phyloP scores from a whole-genome alignment of 345 rosid species.

The Anacardium occidentale region DNA sequence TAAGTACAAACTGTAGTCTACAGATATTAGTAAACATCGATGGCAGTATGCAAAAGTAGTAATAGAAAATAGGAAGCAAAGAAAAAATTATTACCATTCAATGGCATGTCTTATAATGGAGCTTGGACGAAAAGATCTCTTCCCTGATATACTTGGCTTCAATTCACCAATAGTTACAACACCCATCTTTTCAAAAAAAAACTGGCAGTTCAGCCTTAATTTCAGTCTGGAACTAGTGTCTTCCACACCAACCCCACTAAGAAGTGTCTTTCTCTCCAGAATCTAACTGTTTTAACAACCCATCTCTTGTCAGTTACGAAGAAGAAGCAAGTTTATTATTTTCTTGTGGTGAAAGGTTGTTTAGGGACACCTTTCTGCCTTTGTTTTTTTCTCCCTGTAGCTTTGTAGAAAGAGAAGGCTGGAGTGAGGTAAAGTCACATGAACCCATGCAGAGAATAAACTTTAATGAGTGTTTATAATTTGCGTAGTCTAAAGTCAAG shows the following conservation, averaged over 20 bases:
- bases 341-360: constrained; percentile 23
- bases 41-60: background rate
- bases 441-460: constrained; percentile 35
- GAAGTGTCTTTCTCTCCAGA: constrained; percentile 17
- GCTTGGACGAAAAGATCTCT: constrained; percentile 81
- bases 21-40: background rate
- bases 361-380: constrained; percentile 3
- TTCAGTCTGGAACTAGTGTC: constrained; percentile 19
- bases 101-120: constrained; percentile 90
- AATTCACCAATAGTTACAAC: constrained; percentile 69
- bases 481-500: constrained; percentile 47
- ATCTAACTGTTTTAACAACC: constrained; percentile 26
- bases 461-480: constrained; percentile 44
- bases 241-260: constrained; percentile 10
- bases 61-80: background rate
- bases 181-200: constrained; percentile 52
- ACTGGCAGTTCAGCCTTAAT: constrained; percentile 11
- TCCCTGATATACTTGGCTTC: constrained; percentile 84
- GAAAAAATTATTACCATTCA: constrained; percentile 61
- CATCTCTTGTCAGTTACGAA: constrained; percentile 11
- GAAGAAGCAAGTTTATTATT: constrained; percentile 2
- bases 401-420: constrained; percentile 12
- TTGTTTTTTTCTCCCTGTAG: background rate
- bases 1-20: background rate
- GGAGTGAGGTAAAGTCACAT: constrained; percentile 39